Evolutionary conservation across 305 asterid species (phyloP), one percentile per base, ranked within the genome.

Genomic region (Withania somnifera): DNA sequence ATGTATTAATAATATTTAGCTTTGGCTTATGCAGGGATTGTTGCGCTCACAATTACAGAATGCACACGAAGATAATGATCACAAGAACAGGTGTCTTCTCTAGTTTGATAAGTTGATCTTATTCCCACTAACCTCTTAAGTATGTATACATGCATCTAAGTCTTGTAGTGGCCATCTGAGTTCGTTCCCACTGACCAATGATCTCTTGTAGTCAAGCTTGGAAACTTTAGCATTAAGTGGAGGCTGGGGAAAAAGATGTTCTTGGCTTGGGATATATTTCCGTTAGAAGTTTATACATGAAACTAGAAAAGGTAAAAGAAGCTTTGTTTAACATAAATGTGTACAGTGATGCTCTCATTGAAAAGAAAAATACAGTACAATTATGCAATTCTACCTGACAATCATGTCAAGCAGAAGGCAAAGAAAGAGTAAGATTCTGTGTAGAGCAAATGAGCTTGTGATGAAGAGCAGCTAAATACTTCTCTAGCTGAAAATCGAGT

Each of bases 11-110:
- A 51, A 28, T 76, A 28, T 34, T 76, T 76, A 50, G 30, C 60
- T 73, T 24, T 73, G 63, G 9, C 28, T 61, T 85, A 47, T 85
- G 79, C 88, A 97, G 98, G 95, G 98, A 67, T 87, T 92, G 78
- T 81, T 97, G 90, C 98, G 84, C 84, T 91, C 98, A 79, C 98
- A 97, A 84, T 88, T 97, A 88, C 95, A 90, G 80, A 73, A 97
- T 56, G 94, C 93, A 79, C 91, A 90, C 66, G 98, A 97, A 86
- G 99, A 94, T 57, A 91, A 95, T 87, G 98, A 89, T 76, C 91
- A 91, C 79, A 95, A 89, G 86, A 91, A 86, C 85, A 93, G 99
- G 98, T 97, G 82, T 34, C 60, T 64, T 66, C 77, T 71, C 36
- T 24, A 66, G 78, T 34, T 66, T 76, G 38, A 15, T 76, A 50